A percentile compares a stretch with the other conserved stretches of the same genome.
phyloP scores from a whole-genome alignment of 176 grass and related monocot genomes.

The Aegilops bicornis region DNA sequence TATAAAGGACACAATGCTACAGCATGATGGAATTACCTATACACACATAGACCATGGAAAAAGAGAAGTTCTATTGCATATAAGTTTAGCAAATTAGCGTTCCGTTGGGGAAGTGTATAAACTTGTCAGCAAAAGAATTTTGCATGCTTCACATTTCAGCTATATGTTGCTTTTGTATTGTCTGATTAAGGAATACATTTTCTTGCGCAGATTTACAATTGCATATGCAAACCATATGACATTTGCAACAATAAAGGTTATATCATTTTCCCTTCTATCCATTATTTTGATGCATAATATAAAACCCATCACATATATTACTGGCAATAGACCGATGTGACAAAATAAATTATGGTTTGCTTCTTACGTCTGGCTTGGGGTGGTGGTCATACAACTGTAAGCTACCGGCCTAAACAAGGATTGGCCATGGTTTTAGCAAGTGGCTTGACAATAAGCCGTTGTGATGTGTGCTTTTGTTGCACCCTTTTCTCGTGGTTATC shows the following conservation, averaged over 20 bases:
- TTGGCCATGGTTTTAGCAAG: constrained; percentile 25
- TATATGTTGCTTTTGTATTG: background rate
- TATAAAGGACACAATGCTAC: background rate
- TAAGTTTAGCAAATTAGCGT: background rate
- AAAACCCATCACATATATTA: background rate
- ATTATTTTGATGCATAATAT: background rate
- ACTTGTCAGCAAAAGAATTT: background rate
- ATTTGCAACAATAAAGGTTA: constrained; percentile 54
- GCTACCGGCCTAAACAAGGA: constrained; percentile 42
- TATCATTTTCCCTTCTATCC: background rate
- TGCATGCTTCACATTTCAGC: background rate
- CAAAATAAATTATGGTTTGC: background rate
- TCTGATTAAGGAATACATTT: background rate
- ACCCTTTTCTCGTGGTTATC: too few relatives aligned
- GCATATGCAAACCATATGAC: constrained; percentile 40
- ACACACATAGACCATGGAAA: background rate
- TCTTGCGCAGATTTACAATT: constrained; percentile 34
- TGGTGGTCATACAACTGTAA: constrained; percentile 26
- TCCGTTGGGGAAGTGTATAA: too few relatives aligned
- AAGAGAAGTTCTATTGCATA: background rate
- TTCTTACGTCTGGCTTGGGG: constrained; percentile 27
- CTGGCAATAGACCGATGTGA: background rate
- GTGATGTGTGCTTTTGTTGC: background rate
- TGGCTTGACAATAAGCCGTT: constrained; percentile 33
- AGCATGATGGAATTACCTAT: background rate